phyloP scores from a whole-genome alignment of 164 flowering plant genomes.

The Vitis rotundifolia region DNA sequence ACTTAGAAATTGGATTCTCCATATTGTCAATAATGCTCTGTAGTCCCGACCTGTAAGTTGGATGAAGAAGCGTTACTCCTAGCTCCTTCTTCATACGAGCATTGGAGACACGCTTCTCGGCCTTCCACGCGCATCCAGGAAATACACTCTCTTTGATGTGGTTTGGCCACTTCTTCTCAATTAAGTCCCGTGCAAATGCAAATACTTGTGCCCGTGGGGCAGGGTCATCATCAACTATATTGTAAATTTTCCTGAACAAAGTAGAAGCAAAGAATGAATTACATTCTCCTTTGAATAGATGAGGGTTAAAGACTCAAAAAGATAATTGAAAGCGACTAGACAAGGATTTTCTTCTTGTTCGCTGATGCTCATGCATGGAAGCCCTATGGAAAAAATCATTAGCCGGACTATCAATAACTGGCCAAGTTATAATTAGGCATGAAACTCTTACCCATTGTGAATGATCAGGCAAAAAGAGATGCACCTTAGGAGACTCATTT shows the following conservation, averaged over 20 bases:
- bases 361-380: no score
- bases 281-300: not conserved
- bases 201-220: constrained; percentile 81
- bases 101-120: constrained; percentile 78
- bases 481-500: no score
- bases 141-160: constrained; percentile 7
- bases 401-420: no score
- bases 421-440: no score
- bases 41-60: constrained; percentile 73
- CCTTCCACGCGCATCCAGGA: constrained; percentile 12
- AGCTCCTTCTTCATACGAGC: constrained; percentile 71
- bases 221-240: constrained; percentile 87
- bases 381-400: no score
- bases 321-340: no score
- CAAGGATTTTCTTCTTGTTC: no score
- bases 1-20: constrained; percentile 25
- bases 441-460: no score
- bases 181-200: constrained; percentile 54
- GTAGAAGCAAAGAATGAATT: not conserved
- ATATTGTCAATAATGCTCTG: constrained; percentile 51
- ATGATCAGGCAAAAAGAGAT: no score
- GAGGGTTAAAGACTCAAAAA: no score
- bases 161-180: constrained; percentile 63
- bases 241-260: constrained; percentile 61
- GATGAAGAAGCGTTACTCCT: constrained; percentile 67